phyloP scores from a whole-genome alignment of 352 stramenopile genomes.

The Nothophytophthora sp. region DNA sequence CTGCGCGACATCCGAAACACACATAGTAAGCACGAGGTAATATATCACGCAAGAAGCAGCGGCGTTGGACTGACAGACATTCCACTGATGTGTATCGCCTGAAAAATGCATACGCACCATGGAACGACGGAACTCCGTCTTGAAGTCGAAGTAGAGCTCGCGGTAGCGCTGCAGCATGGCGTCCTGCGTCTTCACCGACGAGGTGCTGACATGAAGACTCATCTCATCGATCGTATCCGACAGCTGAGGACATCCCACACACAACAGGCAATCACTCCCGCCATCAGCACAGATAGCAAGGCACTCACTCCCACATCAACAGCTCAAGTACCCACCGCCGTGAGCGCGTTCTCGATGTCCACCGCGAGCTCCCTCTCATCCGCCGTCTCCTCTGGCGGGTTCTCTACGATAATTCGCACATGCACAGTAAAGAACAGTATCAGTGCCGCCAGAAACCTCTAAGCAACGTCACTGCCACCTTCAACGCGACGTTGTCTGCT shows the following conservation, averaged over 20 bases:
- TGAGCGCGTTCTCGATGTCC: constrained; percentile 80
- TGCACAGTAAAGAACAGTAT: no score
- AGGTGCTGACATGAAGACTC: constrained; percentile 68
- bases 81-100: no score
- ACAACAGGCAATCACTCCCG: no score
- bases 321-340: constrained; percentile 42
- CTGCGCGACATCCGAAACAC: constrained; percentile 27
- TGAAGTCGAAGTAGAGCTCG: constrained; percentile 96
- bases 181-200: constrained; percentile 79
- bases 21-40: constrained; percentile 2
- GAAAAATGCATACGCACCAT: constrained; percentile 61
- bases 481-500: no score
- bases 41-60: background rate
- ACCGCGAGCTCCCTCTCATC: constrained; percentile 65
- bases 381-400: constrained; percentile 52
- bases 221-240: constrained; percentile 89
- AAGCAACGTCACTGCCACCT: no score
- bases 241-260: no score
- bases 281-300: no score
- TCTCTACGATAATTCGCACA: no score
- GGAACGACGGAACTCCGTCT: constrained; percentile 92
- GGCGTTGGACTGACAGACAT: no score
- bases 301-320: background rate
- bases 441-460: no score
- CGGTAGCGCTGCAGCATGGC: constrained; percentile 94